Evolutionary conservation across 2,329 filamentous ascomycete genomes (phyloP), one percentile per base, ranked within the genome.

Genomic region (Fusarium sp.): DNA sequence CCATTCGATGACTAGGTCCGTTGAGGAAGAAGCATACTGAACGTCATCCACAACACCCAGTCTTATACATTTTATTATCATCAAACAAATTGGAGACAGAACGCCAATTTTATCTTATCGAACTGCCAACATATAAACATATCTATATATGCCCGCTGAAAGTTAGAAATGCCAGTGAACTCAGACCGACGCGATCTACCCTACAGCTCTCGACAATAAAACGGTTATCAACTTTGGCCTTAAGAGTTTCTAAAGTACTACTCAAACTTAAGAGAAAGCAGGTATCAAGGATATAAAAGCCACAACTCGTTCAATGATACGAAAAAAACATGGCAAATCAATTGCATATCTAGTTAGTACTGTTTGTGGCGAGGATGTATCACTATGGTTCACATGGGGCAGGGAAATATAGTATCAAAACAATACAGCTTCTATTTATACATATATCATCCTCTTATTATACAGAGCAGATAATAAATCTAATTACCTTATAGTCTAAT

Each of bases 351-450:
- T n/a, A 11, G 18, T 37, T 18, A 9, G 13, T 45, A 18, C 7
- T 9, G 20, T 45, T 45, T 45, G 13, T 45, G 20, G 20, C 10
- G 5, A 21, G 18, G 7, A 48, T 32, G n/a, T 25, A 37, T 42
- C 23, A 48, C 32, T 18, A 18, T 37, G 34, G 34, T 47, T 46
- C n/a, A 51, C 28, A 14, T 7, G 5, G 13, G 12, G 23, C 23
- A 13, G n/a, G 16, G 10, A 18, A 20, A 8, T 46, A 28, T 5
- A 34, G 21, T 58, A 42, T 43, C 62, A 62, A 56, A 62, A 55
- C 54, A 64, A 71, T 54, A 45, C 63, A 71, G 59, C 51, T 54
- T 71, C 63, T 71, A 54, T 61, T n/a, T n/a, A n/a, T n/a, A n/a
- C n/a, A n/a, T n/a, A n/a, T n/a, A n/a, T n/a, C n/a, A n/a, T n/a